phyloP scores from a whole-genome alignment of 306 rosid species.

The Astragalus glycyphyllos region DNA sequence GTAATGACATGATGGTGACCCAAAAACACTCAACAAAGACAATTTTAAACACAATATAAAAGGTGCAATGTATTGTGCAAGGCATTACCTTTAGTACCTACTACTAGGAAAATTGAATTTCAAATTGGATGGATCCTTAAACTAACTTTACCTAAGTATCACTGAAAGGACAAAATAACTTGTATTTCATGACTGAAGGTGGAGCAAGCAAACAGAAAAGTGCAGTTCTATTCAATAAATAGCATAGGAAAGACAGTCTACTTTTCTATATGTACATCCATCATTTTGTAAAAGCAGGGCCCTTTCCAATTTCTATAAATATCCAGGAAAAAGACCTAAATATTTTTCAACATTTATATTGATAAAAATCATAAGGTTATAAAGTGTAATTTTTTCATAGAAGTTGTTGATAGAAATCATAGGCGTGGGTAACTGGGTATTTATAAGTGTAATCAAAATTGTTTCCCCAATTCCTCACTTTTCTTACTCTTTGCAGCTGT shows the following conservation, averaged over 20 bases:
- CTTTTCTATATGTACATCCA: neutral
- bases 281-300: neutral
- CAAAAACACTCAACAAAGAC: slow-evolving; percentile 26
- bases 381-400: neutral
- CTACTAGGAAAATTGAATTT: neutral
- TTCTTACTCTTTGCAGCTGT: neutral
- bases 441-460: neutral
- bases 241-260: neutral
- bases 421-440: too few species aligned
- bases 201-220: slow-evolving; percentile 19
- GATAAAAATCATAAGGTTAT: neutral
- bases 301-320: neutral
- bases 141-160: neutral
- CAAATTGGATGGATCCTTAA: slow-evolving; percentile 23
- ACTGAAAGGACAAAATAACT: too few species aligned
- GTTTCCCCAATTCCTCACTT: slow-evolving; percentile 15
- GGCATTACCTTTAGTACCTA: slow-evolving; percentile 1
- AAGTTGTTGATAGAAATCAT: neutral
- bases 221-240: neutral
- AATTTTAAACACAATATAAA: slow-evolving; percentile 18
- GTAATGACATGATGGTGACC: slow-evolving; percentile 1
- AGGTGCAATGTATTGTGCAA: neutral
- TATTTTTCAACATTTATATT: neutral
- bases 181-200: neutral
- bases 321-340: neutral